Evolutionary conservation across 768 basidiomycete species (phyloP), one percentile per base, ranked within the genome.

Genomic region (Leccinellum albellum): DNA sequence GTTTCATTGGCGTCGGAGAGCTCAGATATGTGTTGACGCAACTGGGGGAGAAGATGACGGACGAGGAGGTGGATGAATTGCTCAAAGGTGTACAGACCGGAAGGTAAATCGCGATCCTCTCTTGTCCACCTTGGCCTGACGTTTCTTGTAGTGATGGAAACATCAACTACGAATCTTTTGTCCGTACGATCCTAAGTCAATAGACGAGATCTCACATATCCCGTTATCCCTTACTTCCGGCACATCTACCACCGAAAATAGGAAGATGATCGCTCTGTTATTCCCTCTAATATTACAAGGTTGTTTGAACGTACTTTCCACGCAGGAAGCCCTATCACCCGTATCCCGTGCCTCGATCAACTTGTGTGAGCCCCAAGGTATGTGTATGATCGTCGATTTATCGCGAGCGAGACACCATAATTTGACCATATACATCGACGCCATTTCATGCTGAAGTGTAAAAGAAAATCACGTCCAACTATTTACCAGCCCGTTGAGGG

Each of bases 41-140:
- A 66, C 83, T 99, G 0, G 97, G 97, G 13, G 97, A 99, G 81
- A 98, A 98, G 80, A 95, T 99, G 93, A 72, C 87, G 7, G 94
- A 98, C 69, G 92, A 94, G 62, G 97, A 98, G 76, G 97, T 98
- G 20, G 96, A 98, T 69, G 97, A 99, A 74, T 79, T 99, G 64
- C 79, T 99, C 65, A 98, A 98, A 75, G 94, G 94, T 26, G 92
- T 95, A 32, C 92, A 95, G 74, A 85, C 97, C 55, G 90, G 89
- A 73, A 78, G 83, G 89, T 93, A 68, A 78, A 86, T 85, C n/a
- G n/a, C 17, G 15, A 37, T 2, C 23, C 42, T n/a, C 7, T 31
- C 23, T 26, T 26, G 4, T 49, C 0, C n/a, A 21, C 44, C 21
- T 3, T 47, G 17, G 7, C 50, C 50, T 64, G 48, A 57, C 56